Evolutionary conservation across 2,329 filamentous ascomycete genomes (phyloP).

Genomic region (Microthyrium microscopicum): DNA sequence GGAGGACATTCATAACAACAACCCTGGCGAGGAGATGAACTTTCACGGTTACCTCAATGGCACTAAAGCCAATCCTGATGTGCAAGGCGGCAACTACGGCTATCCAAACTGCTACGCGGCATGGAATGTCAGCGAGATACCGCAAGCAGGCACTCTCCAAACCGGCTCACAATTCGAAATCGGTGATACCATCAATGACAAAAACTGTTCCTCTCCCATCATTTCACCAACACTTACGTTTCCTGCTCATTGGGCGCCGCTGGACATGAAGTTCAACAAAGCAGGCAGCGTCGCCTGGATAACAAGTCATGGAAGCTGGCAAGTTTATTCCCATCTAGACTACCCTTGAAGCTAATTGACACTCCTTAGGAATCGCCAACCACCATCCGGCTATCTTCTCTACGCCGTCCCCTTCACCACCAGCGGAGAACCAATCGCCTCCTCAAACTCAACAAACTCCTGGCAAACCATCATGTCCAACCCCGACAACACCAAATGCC

Average conservation of each 20-base stretch:
- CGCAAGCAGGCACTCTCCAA: slow-evolving; percentile 23
- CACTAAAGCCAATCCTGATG: slow-evolving; percentile 17
- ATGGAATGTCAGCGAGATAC: slow-evolving; percentile 41
- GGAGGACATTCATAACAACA: slow-evolving; percentile 47
- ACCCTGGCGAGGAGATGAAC: slow-evolving; percentile 60
- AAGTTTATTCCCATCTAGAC: slow-evolving; percentile 7
- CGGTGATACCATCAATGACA: slow-evolving; percentile 29
- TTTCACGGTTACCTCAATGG: slow-evolving; percentile 47
- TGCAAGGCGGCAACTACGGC: slow-evolving; percentile 44
- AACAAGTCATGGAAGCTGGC: slow-evolving; percentile 57
- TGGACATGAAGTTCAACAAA: slow-evolving; percentile 52
- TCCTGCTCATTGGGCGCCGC: slow-evolving; percentile 51
- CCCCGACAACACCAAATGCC: slow-evolving; percentile 35
- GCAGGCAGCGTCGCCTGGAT: slow-evolving; percentile 45
- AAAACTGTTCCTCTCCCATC: slow-evolving; percentile 23
- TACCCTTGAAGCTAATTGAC: not conserved
- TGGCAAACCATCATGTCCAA: slow-evolving; percentile 40
- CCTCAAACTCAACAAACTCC: slow-evolving; percentile 29
- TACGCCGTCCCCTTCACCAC: slow-evolving; percentile 27
- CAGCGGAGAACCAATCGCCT: slow-evolving; percentile 28
- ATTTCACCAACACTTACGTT: slow-evolving; percentile 39
- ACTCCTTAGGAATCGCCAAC: slow-evolving; percentile 24
- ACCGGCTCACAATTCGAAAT: slow-evolving; percentile 36
- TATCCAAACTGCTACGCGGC: slow-evolving; percentile 55
- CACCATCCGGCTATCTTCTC: slow-evolving; percentile 35